These are phyloP conservation scores for Herpetospermum pedunculosum DNA, from an alignment of 306 rosid genomes.

Conservation along the genomic window DNA sequence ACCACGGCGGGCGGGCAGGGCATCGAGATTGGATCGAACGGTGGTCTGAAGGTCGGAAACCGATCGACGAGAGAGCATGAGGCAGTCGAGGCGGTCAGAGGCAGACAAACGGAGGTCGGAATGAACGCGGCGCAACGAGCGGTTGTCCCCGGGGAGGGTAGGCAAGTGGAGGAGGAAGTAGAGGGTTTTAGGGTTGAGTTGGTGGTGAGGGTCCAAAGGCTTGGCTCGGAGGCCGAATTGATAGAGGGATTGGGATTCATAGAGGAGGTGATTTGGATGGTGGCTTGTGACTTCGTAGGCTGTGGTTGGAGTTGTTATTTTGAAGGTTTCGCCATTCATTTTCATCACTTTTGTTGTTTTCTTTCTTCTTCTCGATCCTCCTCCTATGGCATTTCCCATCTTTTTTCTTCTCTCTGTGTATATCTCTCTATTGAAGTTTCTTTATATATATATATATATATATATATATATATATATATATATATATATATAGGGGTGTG, in stretches of 20 bases:
- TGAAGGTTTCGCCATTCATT: slow-evolving; percentile 59
- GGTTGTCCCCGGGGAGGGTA: not conserved
- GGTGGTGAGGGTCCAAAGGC: slow-evolving; percentile 48
- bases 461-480: not conserved
- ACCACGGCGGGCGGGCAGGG: too few relatives aligned
- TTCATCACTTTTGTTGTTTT: slow-evolving; percentile 69
- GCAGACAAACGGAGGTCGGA: slow-evolving; percentile 52
- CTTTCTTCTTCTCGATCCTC: slow-evolving; percentile 31
- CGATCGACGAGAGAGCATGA: slow-evolving; percentile 59
- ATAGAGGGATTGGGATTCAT: slow-evolving; percentile 49
- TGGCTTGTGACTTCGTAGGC: slow-evolving; percentile 46
- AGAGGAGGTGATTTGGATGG: slow-evolving; percentile 45
- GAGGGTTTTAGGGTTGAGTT: slow-evolving; percentile 40
- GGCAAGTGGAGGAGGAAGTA: slow-evolving; percentile 62
- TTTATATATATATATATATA: not conserved
- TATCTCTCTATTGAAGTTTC: not conserved
- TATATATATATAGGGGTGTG: not conserved
- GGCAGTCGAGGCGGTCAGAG: slow-evolving; percentile 61
- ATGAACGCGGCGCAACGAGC: slow-evolving; percentile 27
- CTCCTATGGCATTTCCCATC: slow-evolving; percentile 64
- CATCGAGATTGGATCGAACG: too few relatives aligned
- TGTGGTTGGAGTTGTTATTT: slow-evolving; percentile 41
- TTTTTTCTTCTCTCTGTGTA: not conserved
- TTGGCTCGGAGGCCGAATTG: slow-evolving; percentile 53
- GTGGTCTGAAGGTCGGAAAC: slow-evolving; percentile 57